phyloP scores from a whole-genome alignment of 129 eudicot genomes.

The Pseudognaphalium luteoalbum region DNA sequence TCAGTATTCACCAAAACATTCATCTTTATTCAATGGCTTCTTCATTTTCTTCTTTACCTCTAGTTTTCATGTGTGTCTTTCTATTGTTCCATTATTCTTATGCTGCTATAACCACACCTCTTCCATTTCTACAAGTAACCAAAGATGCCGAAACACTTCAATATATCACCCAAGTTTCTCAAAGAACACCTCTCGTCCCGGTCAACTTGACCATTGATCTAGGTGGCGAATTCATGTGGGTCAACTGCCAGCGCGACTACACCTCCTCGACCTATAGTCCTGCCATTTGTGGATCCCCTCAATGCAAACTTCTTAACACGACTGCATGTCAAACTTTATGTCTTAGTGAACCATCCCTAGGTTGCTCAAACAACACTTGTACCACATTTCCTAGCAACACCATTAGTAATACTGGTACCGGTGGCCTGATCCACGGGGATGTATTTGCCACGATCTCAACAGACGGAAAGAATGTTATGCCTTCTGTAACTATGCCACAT shows the following conservation, averaged over 20 bases:
- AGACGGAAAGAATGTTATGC: not conserved
- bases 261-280: not conserved
- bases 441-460: not conserved
- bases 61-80: not conserved
- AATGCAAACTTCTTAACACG: not conserved
- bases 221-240: conserved; percentile 9
- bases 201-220: conserved; percentile 2
- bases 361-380: not conserved
- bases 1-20: not conserved
- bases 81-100: not conserved
- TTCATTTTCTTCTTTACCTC: not conserved
- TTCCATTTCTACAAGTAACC: not conserved
- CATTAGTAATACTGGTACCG: not conserved
- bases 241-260: conserved; percentile 10
- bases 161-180: conserved; percentile 15
- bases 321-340: not conserved
- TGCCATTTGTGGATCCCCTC: not conserved
- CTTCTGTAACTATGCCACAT: not conserved
- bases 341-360: not conserved
- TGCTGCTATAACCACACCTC: not conserved
- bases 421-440: not conserved
- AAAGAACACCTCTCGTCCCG: not conserved
- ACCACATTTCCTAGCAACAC: not conserved
- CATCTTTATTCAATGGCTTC: not conserved
- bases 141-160: conserved; percentile 9